These are phyloP conservation scores for Boletus eberwhitei DNA, from an alignment of 768 basidiomycete genomes.

Conservation along the genomic window DNA sequence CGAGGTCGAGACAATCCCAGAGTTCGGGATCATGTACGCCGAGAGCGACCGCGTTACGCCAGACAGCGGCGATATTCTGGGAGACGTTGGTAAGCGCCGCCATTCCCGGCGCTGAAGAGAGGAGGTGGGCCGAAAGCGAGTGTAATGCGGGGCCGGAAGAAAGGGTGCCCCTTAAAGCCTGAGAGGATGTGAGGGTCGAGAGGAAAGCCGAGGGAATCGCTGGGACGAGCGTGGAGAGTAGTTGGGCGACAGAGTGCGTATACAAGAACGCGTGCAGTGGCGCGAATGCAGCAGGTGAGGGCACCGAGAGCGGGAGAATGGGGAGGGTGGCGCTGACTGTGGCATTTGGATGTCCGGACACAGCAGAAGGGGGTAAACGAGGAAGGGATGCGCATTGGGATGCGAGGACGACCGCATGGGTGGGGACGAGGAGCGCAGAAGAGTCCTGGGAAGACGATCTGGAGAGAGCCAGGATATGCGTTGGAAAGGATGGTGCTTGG, in stretches of 20 bases:
- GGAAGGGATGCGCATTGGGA: slow-evolving; percentile 66
- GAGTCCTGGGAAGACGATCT: slow-evolving; percentile 30
- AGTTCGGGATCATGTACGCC: slow-evolving; percentile 62
- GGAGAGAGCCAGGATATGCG: slow-evolving; percentile 52
- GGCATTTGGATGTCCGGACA: slow-evolving; percentile 32
- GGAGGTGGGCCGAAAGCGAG: slow-evolving; percentile 52
- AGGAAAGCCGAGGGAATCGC: slow-evolving; percentile 28
- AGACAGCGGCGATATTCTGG: slow-evolving; percentile 57
- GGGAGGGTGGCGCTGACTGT: slow-evolving; percentile 47
- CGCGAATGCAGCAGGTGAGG: slow-evolving; percentile 59
- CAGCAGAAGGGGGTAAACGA: slow-evolving; percentile 41
- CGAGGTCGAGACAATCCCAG: slow-evolving; percentile 64
- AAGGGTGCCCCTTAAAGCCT: slow-evolving; percentile 38
- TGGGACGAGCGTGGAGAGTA: slow-evolving; percentile 51
- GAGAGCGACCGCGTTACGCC: slow-evolving; percentile 69
- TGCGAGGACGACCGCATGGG: slow-evolving; percentile 68
- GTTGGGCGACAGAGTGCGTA: slow-evolving; percentile 47
- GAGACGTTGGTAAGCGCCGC: slow-evolving; percentile 48
- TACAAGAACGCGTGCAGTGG: slow-evolving; percentile 65
- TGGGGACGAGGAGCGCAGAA: slow-evolving; percentile 52
- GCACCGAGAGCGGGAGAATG: slow-evolving; percentile 59
- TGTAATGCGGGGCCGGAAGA: slow-evolving; percentile 52
- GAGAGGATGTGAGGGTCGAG: slow-evolving; percentile 29
- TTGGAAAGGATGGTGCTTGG: slow-evolving; percentile 35
- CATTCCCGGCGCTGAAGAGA: slow-evolving; percentile 41